Conservation (phyloP, 768 basidiomycete genomes). For the Hemileccinum rubropunctum region DNA sequence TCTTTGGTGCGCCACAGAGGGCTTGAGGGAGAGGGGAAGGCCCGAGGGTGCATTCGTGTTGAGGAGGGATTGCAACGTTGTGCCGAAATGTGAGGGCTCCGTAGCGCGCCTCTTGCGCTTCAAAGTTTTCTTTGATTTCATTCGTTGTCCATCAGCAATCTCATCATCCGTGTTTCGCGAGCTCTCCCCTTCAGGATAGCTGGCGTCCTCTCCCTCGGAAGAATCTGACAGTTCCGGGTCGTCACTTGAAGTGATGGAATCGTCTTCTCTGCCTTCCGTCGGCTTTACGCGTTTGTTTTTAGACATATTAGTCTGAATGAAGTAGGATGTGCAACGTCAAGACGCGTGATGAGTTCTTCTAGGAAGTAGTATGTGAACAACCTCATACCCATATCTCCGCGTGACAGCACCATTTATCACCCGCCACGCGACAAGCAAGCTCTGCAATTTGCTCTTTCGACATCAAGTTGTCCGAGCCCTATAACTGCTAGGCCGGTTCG, state of each 20-base stretch:
- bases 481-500: slow-evolving; percentile 6
- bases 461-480: not conserved
- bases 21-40: slow-evolving; percentile 75
- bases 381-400: slow-evolving; percentile 2
- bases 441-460: not conserved
- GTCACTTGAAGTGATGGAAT: slow-evolving; percentile 3
- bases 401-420: not conserved
- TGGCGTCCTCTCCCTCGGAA: slow-evolving; percentile 10
- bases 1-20: slow-evolving; percentile 61
- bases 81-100: slow-evolving; percentile 68
- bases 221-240: slow-evolving; percentile 7
- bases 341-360: not conserved
- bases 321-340: not conserved
- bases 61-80: slow-evolving; percentile 68
- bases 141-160: slow-evolving; percentile 48
- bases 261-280: slow-evolving; percentile 20
- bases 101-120: slow-evolving; percentile 86
- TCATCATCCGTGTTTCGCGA: slow-evolving; percentile 62
- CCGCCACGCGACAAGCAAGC: not conserved
- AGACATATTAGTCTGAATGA: slow-evolving; percentile 39
- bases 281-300: slow-evolving; percentile 54
- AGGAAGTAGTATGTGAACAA: not conserved
- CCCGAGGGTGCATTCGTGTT: slow-evolving; percentile 68
- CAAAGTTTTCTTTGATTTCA: slow-evolving; percentile 75
- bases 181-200: slow-evolving; percentile 18